phyloP scores from a whole-genome alignment of 1,284 basidiomycete species.

The Afroboletus lepidellus region DNA sequence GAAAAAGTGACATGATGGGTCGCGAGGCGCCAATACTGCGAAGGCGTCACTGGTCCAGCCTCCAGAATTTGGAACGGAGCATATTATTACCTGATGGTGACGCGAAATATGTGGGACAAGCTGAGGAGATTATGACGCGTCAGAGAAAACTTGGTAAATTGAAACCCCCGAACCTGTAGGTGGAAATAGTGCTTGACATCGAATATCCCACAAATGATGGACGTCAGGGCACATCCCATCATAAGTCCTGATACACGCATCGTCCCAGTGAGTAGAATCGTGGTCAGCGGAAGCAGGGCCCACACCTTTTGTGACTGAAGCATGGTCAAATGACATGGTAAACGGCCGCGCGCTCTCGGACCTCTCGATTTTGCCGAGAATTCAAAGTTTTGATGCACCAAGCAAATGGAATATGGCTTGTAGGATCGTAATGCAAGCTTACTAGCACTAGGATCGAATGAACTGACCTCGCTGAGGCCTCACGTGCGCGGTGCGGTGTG shows the following conservation, averaged over 20 bases:
- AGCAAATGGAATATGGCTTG: background rate
- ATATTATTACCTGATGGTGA: slow-evolving; percentile 58
- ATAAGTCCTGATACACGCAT: slow-evolving; percentile 61
- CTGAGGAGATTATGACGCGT: slow-evolving; percentile 33
- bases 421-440: background rate
- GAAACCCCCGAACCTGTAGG: slow-evolving; percentile 55
- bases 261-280: background rate
- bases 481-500: slow-evolving; percentile 6
- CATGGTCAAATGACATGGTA: slow-evolving; percentile 75
- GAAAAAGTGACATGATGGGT: slow-evolving; percentile 77
- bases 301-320: slow-evolving; percentile 74
- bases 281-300: background rate
- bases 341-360: background rate
- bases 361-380: background rate
- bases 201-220: slow-evolving; percentile 72
- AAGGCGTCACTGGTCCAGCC: slow-evolving; percentile 21
- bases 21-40: slow-evolving; percentile 82
- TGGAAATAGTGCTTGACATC: slow-evolving; percentile 88
- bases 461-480: background rate
- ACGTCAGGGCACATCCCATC: slow-evolving; percentile 64
- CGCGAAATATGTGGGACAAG: slow-evolving; percentile 68
- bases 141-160: slow-evolving; percentile 8
- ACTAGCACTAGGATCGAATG: background rate
- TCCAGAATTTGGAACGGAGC: slow-evolving; percentile 6
- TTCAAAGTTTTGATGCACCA: background rate